Percentiles rank a stretch among this genome's conserved stretches.
phyloP scores from a whole-genome alignment of 2,329 filamentous ascomycete genomes.

The Ascochyta viciae-villosae region DNA sequence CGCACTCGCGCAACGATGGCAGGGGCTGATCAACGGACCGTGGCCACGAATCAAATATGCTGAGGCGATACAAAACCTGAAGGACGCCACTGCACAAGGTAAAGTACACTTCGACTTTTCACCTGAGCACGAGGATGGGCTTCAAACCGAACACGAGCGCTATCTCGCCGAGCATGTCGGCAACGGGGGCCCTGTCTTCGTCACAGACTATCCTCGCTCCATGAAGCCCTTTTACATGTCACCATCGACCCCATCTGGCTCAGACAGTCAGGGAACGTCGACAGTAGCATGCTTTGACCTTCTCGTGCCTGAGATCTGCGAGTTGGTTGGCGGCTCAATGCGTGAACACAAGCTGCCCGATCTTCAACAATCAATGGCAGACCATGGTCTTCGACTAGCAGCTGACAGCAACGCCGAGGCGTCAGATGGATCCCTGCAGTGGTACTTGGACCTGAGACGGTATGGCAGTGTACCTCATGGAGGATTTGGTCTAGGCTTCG shows the following conservation, averaged over 20 bases:
- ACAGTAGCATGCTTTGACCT: conserved; percentile 93
- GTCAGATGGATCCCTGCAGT: conserved; percentile 63
- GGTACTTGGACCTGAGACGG: conserved; percentile 87
- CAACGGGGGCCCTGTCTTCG: conserved; percentile 75
- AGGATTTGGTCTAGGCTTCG: conserved; percentile 89
- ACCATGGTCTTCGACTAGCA: conserved; percentile 65
- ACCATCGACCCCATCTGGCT: conserved; percentile 46
- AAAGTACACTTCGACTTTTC: conserved; percentile 67
- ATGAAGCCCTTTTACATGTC: conserved; percentile 95
- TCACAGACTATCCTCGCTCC: conserved; percentile 87
- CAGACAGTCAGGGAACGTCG: conserved; percentile 20
- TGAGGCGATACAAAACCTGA: conserved; percentile 74
- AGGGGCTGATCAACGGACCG: conserved; percentile 69
- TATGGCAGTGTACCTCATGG: conserved; percentile 94
- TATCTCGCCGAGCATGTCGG: conserved; percentile 77
- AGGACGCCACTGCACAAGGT: conserved; percentile 61
- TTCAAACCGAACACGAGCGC: conserved; percentile 92
- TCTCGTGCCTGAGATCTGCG: conserved; percentile 82
- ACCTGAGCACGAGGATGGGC: conserved; percentile 74
- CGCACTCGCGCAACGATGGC: conserved; percentile 74
- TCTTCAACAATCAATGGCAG: conserved; percentile 73
- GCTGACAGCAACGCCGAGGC: conserved; percentile 22
- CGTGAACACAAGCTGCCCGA: conserved; percentile 79
- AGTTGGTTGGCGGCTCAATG: conserved; percentile 87
- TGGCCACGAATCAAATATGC: conserved; percentile 89